A percentile compares a stretch with the other conserved stretches of the same genome.
phyloP scores from a whole-genome alignment of 371 early-diverging fungal genomes.

The Mortierella sp. region DNA sequence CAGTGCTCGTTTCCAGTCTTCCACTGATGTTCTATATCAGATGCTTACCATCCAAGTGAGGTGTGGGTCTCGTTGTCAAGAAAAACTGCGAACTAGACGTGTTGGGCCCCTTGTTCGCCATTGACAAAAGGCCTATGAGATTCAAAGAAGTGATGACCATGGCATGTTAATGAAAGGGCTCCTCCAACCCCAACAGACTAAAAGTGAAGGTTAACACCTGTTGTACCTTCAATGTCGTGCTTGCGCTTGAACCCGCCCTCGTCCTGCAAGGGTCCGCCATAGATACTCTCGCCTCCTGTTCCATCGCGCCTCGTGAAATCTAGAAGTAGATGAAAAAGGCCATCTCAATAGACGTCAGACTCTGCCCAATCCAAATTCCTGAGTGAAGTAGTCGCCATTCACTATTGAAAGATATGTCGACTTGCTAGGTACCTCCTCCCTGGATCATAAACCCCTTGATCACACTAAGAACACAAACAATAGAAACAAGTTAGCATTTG shows the following conservation, averaged over 20 bases:
- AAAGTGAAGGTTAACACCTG: background rate
- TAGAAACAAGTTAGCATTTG: background rate
- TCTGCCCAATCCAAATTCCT: background rate
- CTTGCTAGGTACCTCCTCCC: slow-evolving; percentile 62
- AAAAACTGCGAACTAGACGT: slow-evolving; percentile 96
- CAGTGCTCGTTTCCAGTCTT: too few relatives aligned
- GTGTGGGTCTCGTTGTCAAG: slow-evolving; percentile 85
- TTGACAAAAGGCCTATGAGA: slow-evolving; percentile 71
- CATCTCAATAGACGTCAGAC: background rate
- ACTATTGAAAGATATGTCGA: background rate
- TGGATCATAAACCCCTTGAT: slow-evolving; percentile 89
- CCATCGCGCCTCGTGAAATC: slow-evolving; percentile 85
- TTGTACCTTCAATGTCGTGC: slow-evolving; percentile 79
- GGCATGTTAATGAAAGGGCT: background rate
- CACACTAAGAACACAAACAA: slow-evolving; percentile 60
- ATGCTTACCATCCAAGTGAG: slow-evolving; percentile 83
- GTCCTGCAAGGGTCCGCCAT: slow-evolving; percentile 79
- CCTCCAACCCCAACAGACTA: too few relatives aligned
- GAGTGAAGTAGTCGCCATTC: background rate
- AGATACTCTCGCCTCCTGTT: slow-evolving; percentile 91
- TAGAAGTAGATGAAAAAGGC: background rate
- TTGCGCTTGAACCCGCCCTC: slow-evolving; percentile 86
- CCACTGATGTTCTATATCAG: too few relatives aligned
- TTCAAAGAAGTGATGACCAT: background rate
- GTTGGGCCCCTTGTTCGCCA: slow-evolving; percentile 90